Evolutionary conservation across 306 rosid genomes (phyloP).

Genomic region (Glycine tomentella): DNA sequence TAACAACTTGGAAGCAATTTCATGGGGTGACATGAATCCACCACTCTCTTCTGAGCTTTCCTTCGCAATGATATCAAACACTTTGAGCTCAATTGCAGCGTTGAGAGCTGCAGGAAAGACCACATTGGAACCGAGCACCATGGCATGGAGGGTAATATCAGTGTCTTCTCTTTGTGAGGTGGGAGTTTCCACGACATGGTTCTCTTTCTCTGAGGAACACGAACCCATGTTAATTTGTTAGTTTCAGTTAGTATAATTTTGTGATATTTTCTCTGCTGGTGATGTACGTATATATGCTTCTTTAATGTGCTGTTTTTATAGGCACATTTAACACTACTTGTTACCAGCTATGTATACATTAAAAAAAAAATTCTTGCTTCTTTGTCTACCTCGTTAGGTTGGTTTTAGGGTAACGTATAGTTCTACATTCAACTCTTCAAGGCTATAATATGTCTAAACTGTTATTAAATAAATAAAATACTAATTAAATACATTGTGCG

Average conservation of each 20-base stretch:
- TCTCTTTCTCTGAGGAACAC: not conserved
- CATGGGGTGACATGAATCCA: conserved; percentile 36
- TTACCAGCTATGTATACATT: too few species aligned
- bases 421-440: not conserved
- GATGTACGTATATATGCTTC: not conserved
- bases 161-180: not conserved
- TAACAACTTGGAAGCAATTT: conserved; percentile 43
- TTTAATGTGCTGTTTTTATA: not conserved
- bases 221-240: not conserved
- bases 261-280: not conserved
- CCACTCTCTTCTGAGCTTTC: not conserved
- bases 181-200: not conserved
- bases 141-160: conserved; percentile 21
- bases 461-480: not conserved
- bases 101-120: conserved; percentile 49
- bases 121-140: conserved; percentile 36
- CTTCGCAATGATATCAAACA: conserved; percentile 46
- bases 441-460: not conserved
- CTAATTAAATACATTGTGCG: not conserved
- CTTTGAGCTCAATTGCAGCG: conserved; percentile 49
- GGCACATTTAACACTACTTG: not conserved
- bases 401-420: not conserved
- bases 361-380: not conserved
- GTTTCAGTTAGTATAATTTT: not conserved
- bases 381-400: not conserved